Base-by-base conservation (phyloP, 2,329 filamentous ascomycete species). In the Fulvia fulva region DNA sequence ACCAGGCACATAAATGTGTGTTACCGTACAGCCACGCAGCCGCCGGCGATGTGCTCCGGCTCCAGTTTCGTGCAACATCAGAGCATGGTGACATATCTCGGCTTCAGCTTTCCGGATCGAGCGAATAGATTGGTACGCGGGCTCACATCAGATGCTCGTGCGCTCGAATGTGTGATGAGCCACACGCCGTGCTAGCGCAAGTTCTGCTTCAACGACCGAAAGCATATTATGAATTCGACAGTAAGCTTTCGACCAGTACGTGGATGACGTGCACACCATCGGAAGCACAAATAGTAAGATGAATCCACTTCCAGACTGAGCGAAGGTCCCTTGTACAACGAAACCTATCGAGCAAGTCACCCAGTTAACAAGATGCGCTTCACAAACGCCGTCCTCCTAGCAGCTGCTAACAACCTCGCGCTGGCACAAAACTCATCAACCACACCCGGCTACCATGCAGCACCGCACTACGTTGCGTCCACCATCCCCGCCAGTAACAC, bases 401-500 rank as follows among this genome's bases (percentile, higher is more conserved):
- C 37, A 41, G 14, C 14, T 8, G 16, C n/a, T 41, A 5, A 14
- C 37, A 41, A n/a, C 6, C 25, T 14, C 9, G n/a, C 26, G n/a
- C 14, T 21, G 14, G 53, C 53, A 5, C 34, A 32, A 30, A 51
- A 47, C 45, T 45, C 34, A n/a, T 21, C 41, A 6, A 50, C 26
- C 5, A 25, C 45, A 8, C 55, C 56, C 52, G 67, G 65, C 51
- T 69, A 69, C 62, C 55, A 59, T 54, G 54, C 53, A 55, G 53
- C 57, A 22, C 59, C 63, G 7, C 46, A 60, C 58, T 60, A 57
- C 56, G 66, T 68, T 47, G 32, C 63, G 51, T 63, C 64, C 19
- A 67, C 65, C 25, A 58, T 69, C 49, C 51, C 63, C 4, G 34
- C 60, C 5, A 62, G 62, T 47, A 64, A 63, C 55, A 51, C 47